Percentiles rank a stretch among this genome's conserved stretches.
phyloP scores from a whole-genome alignment of 306 rosid genomes.

The Acacia acuminata region DNA sequence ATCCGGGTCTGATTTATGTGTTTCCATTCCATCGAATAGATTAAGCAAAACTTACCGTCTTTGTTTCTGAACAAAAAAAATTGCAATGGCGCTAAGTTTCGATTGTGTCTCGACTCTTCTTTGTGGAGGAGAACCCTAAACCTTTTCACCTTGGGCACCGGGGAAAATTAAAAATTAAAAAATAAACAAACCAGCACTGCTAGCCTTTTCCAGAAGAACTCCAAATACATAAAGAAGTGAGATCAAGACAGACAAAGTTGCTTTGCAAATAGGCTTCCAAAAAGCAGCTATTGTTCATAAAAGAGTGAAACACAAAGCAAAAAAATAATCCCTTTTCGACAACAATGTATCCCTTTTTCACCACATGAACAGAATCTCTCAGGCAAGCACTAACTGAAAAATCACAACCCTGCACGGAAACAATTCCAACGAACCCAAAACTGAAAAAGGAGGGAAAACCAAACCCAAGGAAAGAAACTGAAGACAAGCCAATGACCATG shows the following conservation, averaged over 20 bases:
- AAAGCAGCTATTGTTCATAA: conserved; percentile 47
- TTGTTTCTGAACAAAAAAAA: too few species aligned
- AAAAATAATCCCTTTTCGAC: conserved; percentile 43
- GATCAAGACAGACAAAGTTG: conserved; percentile 61
- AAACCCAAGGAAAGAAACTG: conserved; percentile 27
- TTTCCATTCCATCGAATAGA: too few species aligned
- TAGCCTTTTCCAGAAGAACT: conserved; percentile 27
- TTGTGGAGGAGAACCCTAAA: neutral
- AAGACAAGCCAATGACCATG: neutral
- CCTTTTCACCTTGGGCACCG: conserved; percentile 18
- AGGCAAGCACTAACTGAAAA: too few species aligned
- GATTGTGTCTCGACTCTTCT: too few species aligned
- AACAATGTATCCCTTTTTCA: conserved; percentile 43
- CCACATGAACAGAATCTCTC: conserved; percentile 26
- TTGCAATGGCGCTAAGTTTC: too few species aligned
- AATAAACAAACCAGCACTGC: conserved; percentile 37
- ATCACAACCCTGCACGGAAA: neutral
- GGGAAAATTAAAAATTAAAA: neutral
- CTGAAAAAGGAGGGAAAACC: conserved; percentile 16
- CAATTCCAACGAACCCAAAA: conserved; percentile 24
- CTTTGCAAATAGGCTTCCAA: conserved; percentile 78
- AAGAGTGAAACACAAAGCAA: conserved; percentile 38
- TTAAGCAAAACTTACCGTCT: too few species aligned
- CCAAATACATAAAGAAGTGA: conserved; percentile 26
- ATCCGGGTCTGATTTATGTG: too few species aligned